phyloP scores from a whole-genome alignment of 805 yeast species.

The Candida orba region DNA sequence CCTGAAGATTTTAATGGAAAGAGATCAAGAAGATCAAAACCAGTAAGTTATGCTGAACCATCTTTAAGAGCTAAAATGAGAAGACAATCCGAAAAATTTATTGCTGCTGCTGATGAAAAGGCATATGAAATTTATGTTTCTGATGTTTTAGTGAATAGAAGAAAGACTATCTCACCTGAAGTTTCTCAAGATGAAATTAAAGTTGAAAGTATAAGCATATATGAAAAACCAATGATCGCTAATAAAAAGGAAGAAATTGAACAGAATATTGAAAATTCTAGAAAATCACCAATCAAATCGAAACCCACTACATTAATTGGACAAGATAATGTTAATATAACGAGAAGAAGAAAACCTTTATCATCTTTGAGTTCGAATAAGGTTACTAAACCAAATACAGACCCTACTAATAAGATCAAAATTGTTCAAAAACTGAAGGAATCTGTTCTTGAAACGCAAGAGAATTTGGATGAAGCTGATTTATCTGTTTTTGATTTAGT shows the following conservation, averaged over 20 bases:
- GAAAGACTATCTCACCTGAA: slow-evolving; percentile 3
- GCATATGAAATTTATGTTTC: slow-evolving; percentile 6
- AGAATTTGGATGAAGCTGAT: slow-evolving; percentile 14
- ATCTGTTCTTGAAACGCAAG: background rate
- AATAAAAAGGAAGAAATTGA: slow-evolving; percentile 2
- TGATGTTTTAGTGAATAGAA: slow-evolving; percentile 6
- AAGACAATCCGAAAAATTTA: slow-evolving; percentile 50
- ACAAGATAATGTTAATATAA: slow-evolving; percentile 18
- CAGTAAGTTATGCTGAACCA: slow-evolving; percentile 61
- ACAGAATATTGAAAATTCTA: slow-evolving; percentile 7
- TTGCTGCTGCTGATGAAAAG: slow-evolving; percentile 45
- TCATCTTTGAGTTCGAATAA: slow-evolving; percentile 13
- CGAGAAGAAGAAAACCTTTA: slow-evolving; percentile 24
- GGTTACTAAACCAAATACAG: slow-evolving; percentile 7
- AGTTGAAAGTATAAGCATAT: background rate
- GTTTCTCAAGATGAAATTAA: slow-evolving; percentile 1
- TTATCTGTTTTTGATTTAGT: slow-evolving; percentile 24
- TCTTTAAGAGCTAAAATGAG: slow-evolving; percentile 64
- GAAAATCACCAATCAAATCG: slow-evolving; percentile 9
- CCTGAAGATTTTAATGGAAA: slow-evolving; percentile 18
- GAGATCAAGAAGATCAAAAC: slow-evolving; percentile 43
- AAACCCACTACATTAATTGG: slow-evolving; percentile 12
- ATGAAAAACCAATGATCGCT: background rate
- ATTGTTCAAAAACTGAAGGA: slow-evolving; percentile 1
- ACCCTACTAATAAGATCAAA: slow-evolving; percentile 5